Evolutionary conservation across 1,284 basidiomycete species (phyloP), one percentile per base, ranked within the genome.

Genomic region (Polyporus tsugae): DNA sequence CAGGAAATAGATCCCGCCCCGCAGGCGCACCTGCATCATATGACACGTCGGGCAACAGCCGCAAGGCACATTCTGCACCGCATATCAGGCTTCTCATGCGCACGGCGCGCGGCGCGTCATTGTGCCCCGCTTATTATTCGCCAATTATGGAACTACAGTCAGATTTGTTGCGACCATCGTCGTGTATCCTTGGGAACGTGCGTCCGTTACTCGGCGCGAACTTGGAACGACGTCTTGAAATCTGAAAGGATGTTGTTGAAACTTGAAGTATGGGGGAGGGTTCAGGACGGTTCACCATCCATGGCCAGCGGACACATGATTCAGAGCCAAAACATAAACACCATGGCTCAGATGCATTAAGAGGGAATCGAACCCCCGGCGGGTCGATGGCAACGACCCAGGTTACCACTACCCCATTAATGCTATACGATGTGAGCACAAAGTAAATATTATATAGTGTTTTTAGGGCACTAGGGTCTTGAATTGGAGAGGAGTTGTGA

Each of bases 341-440:
- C 10, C 2, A 15, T 57, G n/a, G n/a, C 4, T 5, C 10, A 22
- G 6, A 36, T 75, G 74, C 75, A 75, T 75, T 74, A 74, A 75
- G 73, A 71, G 87, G 86, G 87, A 89, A 89, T 90, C 86, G 87
- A 90, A 89, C 89, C 84, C 87, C 86, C 86, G 86, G 88, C 87
- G 87, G 87, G 87, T 88, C 78, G 77, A 82, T 76, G 74, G 74
- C 74, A 76, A 76, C 75, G 74, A 76, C 74, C 75, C 75, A 76
- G 73, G 75, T 76, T 76, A 76, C 75, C 74, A 75, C 75, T 76
- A 76, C 75, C 75, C 75, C 75, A 76, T 76, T 76, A 75, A 75
- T 75, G 74, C 75, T n/a, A n/a, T n/a, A n/a, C n/a, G n/a, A n/a
- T n/a, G n/a, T n/a, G n/a, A n/a, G n/a, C n/a, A n/a, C n/a, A n/a